Evolutionary conservation across 2,329 filamentous ascomycete genomes (phyloP).

Genomic region (Penicillium sp.): DNA sequence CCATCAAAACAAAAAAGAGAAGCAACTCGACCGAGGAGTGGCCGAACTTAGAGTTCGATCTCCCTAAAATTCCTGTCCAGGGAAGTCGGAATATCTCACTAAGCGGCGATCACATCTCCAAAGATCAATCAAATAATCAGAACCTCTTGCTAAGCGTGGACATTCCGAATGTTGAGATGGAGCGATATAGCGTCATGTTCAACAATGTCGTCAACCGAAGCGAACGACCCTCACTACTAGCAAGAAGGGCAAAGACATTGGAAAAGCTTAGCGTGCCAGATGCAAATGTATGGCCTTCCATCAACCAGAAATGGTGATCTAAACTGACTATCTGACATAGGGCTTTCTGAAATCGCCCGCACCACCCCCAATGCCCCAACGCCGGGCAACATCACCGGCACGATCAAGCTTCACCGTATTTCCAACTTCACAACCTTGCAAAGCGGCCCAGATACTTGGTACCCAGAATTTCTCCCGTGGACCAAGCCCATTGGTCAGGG

Average conservation of each 20-base stretch:
- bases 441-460: slow-evolving; percentile 32
- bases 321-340: slow-evolving; percentile 3
- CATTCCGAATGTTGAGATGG: slow-evolving; percentile 77
- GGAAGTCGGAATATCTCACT: slow-evolving; percentile 15
- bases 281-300: slow-evolving; percentile 36
- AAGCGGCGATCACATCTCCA: slow-evolving; percentile 3
- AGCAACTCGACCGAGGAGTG: slow-evolving; percentile 19
- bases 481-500: slow-evolving; percentile 27
- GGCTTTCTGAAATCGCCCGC: slow-evolving; percentile 13
- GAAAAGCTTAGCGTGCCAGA: slow-evolving; percentile 56
- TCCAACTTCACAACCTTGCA: slow-evolving; percentile 34
- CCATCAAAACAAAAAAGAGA: neutral
- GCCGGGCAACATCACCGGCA: slow-evolving; percentile 40
- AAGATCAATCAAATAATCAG: slow-evolving; percentile 14
- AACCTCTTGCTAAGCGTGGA: slow-evolving; percentile 65
- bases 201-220: slow-evolving; percentile 63
- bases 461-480: slow-evolving; percentile 33
- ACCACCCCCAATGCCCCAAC: slow-evolving; percentile 25
- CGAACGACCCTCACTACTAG: slow-evolving; percentile 32
- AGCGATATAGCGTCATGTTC: slow-evolving; percentile 95
- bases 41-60: slow-evolving; percentile 18
- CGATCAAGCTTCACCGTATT: slow-evolving; percentile 41
- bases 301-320: neutral
- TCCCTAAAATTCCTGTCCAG: neutral
- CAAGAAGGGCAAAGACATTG: slow-evolving; percentile 39